These are phyloP conservation scores for Parafenestella ontariensis DNA, from an alignment of 2,329 filamentous ascomycete species.

Conservation along the genomic window DNA sequence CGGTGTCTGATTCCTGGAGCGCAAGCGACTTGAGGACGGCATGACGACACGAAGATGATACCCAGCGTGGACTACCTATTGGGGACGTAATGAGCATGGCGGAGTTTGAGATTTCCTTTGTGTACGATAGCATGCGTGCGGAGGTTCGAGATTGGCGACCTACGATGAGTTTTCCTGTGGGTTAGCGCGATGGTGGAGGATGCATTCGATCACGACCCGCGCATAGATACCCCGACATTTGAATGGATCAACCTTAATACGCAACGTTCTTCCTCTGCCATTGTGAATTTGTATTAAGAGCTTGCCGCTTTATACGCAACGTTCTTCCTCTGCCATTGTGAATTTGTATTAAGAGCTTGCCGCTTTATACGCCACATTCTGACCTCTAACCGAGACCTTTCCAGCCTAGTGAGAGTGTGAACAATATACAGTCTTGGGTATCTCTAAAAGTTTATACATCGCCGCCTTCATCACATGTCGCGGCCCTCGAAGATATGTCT, in stretches of 20 bases:
- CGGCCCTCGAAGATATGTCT: no score
- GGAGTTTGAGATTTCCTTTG: constrained; percentile 8
- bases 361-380: no score
- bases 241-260: constrained; percentile 22
- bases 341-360: neutral
- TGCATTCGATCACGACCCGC: constrained; percentile 23
- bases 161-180: neutral
- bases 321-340: neutral
- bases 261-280: neutral
- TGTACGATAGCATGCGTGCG: constrained; percentile 11
- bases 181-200: constrained; percentile 9
- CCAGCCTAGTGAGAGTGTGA: neutral
- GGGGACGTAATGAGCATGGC: constrained; percentile 14
- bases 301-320: no score
- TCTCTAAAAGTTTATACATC: neutral
- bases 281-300: neutral
- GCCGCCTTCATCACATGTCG: no score
- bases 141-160: neutral
- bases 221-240: constrained; percentile 34
- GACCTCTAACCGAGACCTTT: no score
- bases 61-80: neutral
- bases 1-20: constrained; percentile 11
- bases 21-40: neutral
- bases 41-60: neutral
- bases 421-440: neutral